These are phyloP conservation scores for Bassia scoparia DNA, from an alignment of 148 eudicot species.

Conservation along the genomic window DNA sequence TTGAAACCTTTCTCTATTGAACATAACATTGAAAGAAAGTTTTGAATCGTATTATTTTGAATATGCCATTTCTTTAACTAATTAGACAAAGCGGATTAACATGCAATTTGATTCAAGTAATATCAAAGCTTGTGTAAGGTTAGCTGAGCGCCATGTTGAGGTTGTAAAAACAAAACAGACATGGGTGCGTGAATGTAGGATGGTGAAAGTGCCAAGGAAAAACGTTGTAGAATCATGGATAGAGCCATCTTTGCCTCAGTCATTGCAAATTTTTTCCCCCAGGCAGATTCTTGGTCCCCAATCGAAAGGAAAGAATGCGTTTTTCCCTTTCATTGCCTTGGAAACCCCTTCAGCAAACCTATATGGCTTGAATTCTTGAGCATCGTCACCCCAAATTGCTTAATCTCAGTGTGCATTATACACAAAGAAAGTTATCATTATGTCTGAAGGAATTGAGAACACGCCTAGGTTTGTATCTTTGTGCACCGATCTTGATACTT, in stretches of 20 bases:
- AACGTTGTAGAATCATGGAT: slow-evolving; percentile 26
- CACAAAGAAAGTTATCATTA: slow-evolving; percentile 9
- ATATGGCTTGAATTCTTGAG: slow-evolving; percentile 26
- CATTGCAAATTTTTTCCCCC: slow-evolving; percentile 26
- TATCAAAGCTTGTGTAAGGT: slow-evolving; percentile 20
- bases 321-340: slow-evolving; percentile 24
- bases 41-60: no score
- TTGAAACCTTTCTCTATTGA: no score
- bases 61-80: no score
- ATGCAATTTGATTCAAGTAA: no score
- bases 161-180: slow-evolving; percentile 22
- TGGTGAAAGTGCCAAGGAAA: slow-evolving; percentile 33
- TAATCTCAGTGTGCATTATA: slow-evolving; percentile 19
- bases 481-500: not conserved
- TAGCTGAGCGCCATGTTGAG: slow-evolving; percentile 30
- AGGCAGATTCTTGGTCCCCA: slow-evolving; percentile 24
- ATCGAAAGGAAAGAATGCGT: slow-evolving; percentile 26
- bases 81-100: no score
- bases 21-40: no score
- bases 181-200: slow-evolving; percentile 32
- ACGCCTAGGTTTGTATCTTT: slow-evolving; percentile 30
- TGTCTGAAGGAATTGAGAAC: slow-evolving; percentile 12
- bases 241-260: slow-evolving; percentile 24
- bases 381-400: slow-evolving; percentile 29
- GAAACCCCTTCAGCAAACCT: slow-evolving; percentile 30